Evolutionary conservation across 2,329 filamentous ascomycete genomes (phyloP), one percentile per base, ranked within the genome.

Genomic region (Diaporthe velutina): DNA sequence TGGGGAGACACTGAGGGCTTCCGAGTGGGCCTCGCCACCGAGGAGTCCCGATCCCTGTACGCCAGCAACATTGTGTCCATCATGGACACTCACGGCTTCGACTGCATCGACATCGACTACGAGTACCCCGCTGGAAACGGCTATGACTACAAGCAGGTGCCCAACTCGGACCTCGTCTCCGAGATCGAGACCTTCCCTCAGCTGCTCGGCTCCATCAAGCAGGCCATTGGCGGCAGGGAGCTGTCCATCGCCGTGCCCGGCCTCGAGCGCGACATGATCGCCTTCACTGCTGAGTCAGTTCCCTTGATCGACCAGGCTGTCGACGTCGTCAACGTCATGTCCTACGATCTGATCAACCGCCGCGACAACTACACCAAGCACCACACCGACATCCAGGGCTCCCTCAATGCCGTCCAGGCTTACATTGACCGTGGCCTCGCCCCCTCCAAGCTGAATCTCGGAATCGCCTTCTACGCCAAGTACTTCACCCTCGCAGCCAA

Each of bases 211-310:
- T 89, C 89, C 6, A 84, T 94, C 35, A 90, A 92, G 73, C 78
- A 82, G 0, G 89, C 89, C 6, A 87, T 95, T 40, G 91, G 90
- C 3, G 79, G 87, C 71, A 93, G 91, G 78, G 81, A 92, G 17
- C 87, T 95, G 0, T 93, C 93, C 0, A 90, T 93, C 68, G 93
- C 93, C 10, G 91, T 93, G 0, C 93, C 93, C 0, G 93, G 91
- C 1, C 86, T 91, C 4, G 85, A 89, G 76, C 82, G 85, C 61
- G 93, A 95, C 78, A 90, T 95, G 88, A 88, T 95, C 60, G 92
- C 91, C 17, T 94, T 90, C 81, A 94, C 90, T 0, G 76, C 83
- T 3, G 83, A 87, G 10, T 91, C 88, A 22, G 84, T 92, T 0
- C 90, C 91, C 0, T 83, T 86, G 73, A 93, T 95, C 79, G 87